phyloP scores from a whole-genome alignment of 345 rosid species.

The Rhodamnia rubescens region DNA sequence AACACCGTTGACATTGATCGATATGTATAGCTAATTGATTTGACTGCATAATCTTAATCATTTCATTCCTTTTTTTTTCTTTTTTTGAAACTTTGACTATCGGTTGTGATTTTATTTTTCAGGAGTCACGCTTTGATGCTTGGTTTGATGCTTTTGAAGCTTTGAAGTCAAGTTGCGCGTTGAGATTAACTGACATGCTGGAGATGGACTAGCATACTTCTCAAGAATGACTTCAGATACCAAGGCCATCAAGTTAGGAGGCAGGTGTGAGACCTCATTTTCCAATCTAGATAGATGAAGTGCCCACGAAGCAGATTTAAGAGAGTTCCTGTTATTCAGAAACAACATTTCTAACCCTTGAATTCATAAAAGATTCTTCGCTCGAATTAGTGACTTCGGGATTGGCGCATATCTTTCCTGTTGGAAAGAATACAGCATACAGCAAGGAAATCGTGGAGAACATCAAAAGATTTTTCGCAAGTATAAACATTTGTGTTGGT shows the following conservation, averaged over 20 bases:
- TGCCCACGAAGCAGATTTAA: slow-evolving; percentile 25
- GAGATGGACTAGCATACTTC: no score
- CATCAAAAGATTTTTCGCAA: no score
- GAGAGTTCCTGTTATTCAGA: slow-evolving; percentile 1
- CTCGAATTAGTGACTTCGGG: slow-evolving; percentile 4
- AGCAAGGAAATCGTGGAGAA: no score
- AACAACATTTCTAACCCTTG: slow-evolving; percentile 20
- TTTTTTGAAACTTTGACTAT: not conserved
- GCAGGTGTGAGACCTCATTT: slow-evolving; percentile 21
- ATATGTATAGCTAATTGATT: not conserved
- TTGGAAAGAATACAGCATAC: no score
- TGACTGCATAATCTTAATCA: not conserved
- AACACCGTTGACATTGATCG: no score
- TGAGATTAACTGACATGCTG: no score
- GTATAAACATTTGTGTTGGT: not conserved
- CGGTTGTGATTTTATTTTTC: not conserved
- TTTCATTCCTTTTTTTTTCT: not conserved
- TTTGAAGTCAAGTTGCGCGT: no score
- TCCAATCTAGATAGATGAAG: slow-evolving; percentile 30
- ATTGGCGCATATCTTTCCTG: no score
- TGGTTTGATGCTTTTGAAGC: no score
- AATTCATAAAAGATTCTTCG: slow-evolving; percentile 17
- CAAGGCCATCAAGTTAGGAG: not conserved
- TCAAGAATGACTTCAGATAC: not conserved
- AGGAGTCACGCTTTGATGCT: not conserved